Evolutionary conservation across 768 basidiomycete species (phyloP), one percentile per base, ranked within the genome.

Genomic region (Ramaria sp.): DNA sequence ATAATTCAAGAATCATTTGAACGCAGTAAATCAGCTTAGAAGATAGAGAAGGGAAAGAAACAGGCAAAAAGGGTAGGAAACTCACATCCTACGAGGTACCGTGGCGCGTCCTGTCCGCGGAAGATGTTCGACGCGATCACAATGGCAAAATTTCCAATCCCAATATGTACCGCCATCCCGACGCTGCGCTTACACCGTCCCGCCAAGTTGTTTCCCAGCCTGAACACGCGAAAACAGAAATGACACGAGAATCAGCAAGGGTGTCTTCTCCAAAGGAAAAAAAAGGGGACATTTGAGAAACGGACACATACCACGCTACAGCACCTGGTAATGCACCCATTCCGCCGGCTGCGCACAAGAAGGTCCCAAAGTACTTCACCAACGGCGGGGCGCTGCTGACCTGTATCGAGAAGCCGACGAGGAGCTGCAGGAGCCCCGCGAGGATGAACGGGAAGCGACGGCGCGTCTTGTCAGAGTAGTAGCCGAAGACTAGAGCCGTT

Each of bases 281-380:
- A 44, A 5, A 36, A 38, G 13, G 13, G 28, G 5, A 48, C 27
- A n/a, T 34, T 5, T 32, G 10, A 34, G 2, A 13, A 2, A 34
- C 32, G 13, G 2, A 34, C 3, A 34, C 2, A 9, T 34, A 8
- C 13, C 9, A 13, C 13, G 32, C 7, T 9, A 34, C 30, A 5
- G 41, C 13, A 47, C 45, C 12, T 44, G 83, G 83, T 84, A 87
- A 20, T n/a, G 79, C 71, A 12, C 83, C 68, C 1, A 81, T 63
- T 9, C 78, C 82, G 12, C 85, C 85, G 0, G 72, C 70, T 6
- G 85, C 82, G 24, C 75, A 73, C 53, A 86, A 76, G 71, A 82
- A 88, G 0, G 78, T 84, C 1, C 83, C 85, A 58, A 85, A 82
- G 63, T 86, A 87, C 65, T 86, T 85, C 25, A 70, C 78, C 0